phyloP scores from a whole-genome alignment of 306 rosid species.

The Cucurbita pepo region DNA sequence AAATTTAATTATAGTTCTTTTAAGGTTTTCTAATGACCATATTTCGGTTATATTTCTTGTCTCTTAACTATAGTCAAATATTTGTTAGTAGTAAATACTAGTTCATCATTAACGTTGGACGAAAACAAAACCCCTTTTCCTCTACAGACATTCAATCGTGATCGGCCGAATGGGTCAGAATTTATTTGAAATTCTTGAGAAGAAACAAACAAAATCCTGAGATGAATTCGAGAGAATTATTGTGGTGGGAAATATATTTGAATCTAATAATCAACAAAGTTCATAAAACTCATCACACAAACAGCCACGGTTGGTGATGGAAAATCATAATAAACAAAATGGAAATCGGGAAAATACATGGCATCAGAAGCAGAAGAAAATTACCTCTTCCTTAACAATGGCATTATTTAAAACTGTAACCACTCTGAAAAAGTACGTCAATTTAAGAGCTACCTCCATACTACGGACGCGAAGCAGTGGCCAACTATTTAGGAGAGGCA shows the following conservation, averaged over 20 bases:
- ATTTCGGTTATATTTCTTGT: too few relatives aligned
- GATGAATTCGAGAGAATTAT: not conserved
- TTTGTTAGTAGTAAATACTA: too few relatives aligned
- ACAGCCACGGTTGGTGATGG: not conserved
- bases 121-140: too few relatives aligned
- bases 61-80: too few relatives aligned
- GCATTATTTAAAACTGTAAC: constrained; percentile 9
- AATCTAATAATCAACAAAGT: not conserved
- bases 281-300: not conserved
- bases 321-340: constrained; percentile 1
- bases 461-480: not conserved
- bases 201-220: not conserved
- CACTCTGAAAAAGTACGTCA: not conserved
- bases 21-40: too few relatives aligned
- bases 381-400: constrained; percentile 8
- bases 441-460: not conserved
- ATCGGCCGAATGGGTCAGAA: too few relatives aligned
- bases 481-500: constrained; percentile 45
- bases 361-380: not conserved
- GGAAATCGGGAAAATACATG: not conserved
- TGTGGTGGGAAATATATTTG: not conserved
- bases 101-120: too few relatives aligned
- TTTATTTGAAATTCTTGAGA: not conserved
- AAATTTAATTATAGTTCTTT: too few relatives aligned
- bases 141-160: too few relatives aligned